Evolutionary conservation across 768 basidiomycete genomes (phyloP), one percentile per base, ranked within the genome.

Genomic region (Suillus fuscotomentosus): DNA sequence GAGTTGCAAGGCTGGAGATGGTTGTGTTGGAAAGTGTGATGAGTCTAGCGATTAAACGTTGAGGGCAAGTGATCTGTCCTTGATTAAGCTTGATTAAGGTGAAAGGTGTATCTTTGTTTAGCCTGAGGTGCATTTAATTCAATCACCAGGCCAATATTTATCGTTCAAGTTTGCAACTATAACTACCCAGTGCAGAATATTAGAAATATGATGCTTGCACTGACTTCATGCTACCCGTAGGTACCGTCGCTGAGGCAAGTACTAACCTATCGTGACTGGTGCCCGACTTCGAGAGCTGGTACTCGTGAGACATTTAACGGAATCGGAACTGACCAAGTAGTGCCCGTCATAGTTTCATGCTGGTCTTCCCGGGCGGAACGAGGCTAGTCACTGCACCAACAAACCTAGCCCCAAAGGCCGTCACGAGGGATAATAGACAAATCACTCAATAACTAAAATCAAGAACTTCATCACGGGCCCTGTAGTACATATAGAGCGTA

Each of bases 11-110:
- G 27, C 17, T 41, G 41, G 7, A 59, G 57, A 42, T 59, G 57
- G 24, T 42, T 59, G 57, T 11, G 10, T 31, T 42, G 24, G 17
- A 41, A 41, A 10, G 56, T 57, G 56, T 57, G 56, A 14, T 42
- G 36, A 38, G 57, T 59, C 57, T 42, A 42, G 27, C 39, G 57
- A 59, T 59, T 27, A 27, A 59, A 59, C 24, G 57, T 42, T 59
- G 57, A 42, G 27, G 27, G 57, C 20, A 42, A 59, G 57, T 42
- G 57, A 59, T 59, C 57, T 59, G 57, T 59, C 27, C 41, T 59
- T 59, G 57, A 59, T 59, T 42, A 59, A 41, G 41, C 57, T 42
- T 42, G 57, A 59, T 59, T 31, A 31, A 24, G 41, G 27, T 24
- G 4, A 57, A 57, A 15, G 39, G 24, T 38, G 10, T 41, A 27